Conservation (phyloP, 2,329 filamentous ascomycete species). For the Fusarium mundagurra region DNA sequence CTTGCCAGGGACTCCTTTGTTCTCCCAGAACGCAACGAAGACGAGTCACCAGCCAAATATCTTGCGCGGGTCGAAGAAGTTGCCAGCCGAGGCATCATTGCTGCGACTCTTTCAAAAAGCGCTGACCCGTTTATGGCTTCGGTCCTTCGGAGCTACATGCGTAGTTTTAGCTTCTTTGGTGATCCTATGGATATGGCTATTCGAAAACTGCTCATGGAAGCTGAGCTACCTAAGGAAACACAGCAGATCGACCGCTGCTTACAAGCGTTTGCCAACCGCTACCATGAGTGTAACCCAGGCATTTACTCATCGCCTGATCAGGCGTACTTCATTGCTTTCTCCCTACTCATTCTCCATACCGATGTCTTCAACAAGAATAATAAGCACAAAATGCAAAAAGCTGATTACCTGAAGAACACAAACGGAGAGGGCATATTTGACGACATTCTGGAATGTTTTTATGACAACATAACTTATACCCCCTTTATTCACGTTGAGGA, state of each 20-base stretch:
- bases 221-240: slow-evolving; percentile 94
- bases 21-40: slow-evolving; percentile 82
- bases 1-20: slow-evolving; percentile 75
- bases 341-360: slow-evolving; percentile 93
- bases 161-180: slow-evolving; percentile 92
- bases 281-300: slow-evolving; percentile 97
- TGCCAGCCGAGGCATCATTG: slow-evolving; percentile 83
- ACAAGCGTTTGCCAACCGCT: slow-evolving; percentile 93
- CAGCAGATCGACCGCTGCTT: slow-evolving; percentile 97
- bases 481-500: slow-evolving; percentile 98
- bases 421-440: slow-evolving; percentile 91
- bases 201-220: slow-evolving; percentile 94
- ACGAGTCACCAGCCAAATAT: slow-evolving; percentile 91
- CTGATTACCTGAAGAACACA: slow-evolving; percentile 95
- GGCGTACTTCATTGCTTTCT: slow-evolving; percentile 98
- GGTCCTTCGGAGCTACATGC: slow-evolving; percentile 93
- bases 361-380: slow-evolving; percentile 99
- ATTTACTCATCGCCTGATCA: slow-evolving; percentile 92
- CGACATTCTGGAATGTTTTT: slow-evolving; percentile 94
- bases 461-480: slow-evolving; percentile 98
- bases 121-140: slow-evolving; percentile 83
- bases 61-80: slow-evolving; percentile 83
- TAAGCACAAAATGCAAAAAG: slow-evolving; percentile 98
- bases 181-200: slow-evolving; percentile 99
- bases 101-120: slow-evolving; percentile 86